phyloP scores from a whole-genome alignment of 768 basidiomycete species.

The Flagelloscypha sp. region DNA sequence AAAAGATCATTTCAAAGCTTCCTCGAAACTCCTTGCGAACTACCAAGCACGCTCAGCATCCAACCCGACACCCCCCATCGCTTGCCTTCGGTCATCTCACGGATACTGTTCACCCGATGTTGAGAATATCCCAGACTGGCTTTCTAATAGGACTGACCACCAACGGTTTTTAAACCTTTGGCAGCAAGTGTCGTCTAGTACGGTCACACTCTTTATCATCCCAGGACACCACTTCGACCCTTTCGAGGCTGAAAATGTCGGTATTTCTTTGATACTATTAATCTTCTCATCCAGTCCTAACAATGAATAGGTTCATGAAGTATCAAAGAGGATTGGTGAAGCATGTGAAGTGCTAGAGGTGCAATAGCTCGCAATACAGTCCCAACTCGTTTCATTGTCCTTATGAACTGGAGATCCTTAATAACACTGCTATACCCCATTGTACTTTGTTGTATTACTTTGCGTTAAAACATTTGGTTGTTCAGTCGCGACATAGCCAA shows the following conservation, averaged over 20 bases:
- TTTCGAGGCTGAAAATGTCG: conserved; percentile 44
- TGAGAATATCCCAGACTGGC: conserved; percentile 40
- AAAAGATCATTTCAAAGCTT: conserved; percentile 41
- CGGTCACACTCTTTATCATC: conserved; percentile 41
- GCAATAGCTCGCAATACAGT: too few relatives aligned
- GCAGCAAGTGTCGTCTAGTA: conserved; percentile 31
- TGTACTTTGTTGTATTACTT: too few relatives aligned
- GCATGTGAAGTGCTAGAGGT: conserved; percentile 21
- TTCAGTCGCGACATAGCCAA: too few relatives aligned
- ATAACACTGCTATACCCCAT: too few relatives aligned
- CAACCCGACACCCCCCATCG: conserved; percentile 26
- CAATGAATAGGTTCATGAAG: conserved; percentile 17
- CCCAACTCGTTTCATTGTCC: conserved; percentile 25
- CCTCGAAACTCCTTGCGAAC: conserved; percentile 33
- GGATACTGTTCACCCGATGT: conserved; percentile 28
- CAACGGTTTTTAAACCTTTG: conserved; percentile 32
- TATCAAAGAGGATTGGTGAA: conserved; percentile 23
- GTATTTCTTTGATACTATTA: conserved; percentile 11
- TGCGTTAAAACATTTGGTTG: too few relatives aligned
- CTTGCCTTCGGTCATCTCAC: conserved; percentile 46
- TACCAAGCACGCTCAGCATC: conserved; percentile 30
- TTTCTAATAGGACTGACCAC: conserved; percentile 35
- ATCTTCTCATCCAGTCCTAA: conserved; percentile 2
- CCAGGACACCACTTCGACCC: conserved; percentile 61
- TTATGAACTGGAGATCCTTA: conserved; percentile 18